These are phyloP conservation scores for Xylaria sp. DNA, from an alignment of 2,329 filamentous ascomycete species.

Conservation along the genomic window DNA sequence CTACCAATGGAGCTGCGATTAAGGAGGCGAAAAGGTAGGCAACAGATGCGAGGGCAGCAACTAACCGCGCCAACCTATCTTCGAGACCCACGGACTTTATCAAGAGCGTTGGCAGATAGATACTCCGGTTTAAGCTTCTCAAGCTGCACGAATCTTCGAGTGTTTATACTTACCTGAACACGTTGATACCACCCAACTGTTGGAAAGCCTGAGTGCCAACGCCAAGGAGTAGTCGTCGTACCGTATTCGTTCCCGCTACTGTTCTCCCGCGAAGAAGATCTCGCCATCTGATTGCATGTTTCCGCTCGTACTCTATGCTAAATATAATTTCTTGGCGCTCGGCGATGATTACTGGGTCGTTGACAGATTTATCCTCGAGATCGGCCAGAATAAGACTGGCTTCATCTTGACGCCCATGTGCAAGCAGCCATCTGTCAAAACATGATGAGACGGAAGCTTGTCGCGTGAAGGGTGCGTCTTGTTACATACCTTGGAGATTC, in stretches of 20 bases:
- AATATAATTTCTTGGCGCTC: conserved; percentile 45
- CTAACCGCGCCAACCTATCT: conserved; percentile 60
- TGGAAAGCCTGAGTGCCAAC: conserved; percentile 45
- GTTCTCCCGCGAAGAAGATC: conserved; percentile 42
- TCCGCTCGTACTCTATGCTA: conserved; percentile 46
- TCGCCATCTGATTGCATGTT: conserved; percentile 44
- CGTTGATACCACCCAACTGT: conserved; percentile 40
- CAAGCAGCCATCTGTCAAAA: conserved; percentile 44
- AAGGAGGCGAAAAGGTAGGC: conserved; percentile 45
- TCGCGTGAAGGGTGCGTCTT: not conserved
- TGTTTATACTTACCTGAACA: conserved; percentile 26
- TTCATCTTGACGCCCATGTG: conserved; percentile 47
- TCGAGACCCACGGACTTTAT: conserved; percentile 62
- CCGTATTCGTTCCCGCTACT: conserved; percentile 43
- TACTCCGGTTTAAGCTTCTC: not conserved
- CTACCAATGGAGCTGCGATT: conserved; percentile 47
- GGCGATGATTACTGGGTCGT: conserved; percentile 43
- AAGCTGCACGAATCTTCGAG: not conserved
- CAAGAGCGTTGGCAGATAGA: conserved; percentile 59
- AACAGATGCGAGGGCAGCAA: conserved; percentile 59
- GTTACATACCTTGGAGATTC: conserved; percentile 44
- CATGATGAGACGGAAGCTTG: conserved; percentile 2
- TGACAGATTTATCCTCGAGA: conserved; percentile 43
- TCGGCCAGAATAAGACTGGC: conserved; percentile 45
- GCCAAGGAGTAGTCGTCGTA: conserved; percentile 44